Evolutionary conservation across 2,329 filamentous ascomycete genomes (phyloP), one percentile per base, ranked within the genome.

Genomic region (Boeremia exigua): DNA sequence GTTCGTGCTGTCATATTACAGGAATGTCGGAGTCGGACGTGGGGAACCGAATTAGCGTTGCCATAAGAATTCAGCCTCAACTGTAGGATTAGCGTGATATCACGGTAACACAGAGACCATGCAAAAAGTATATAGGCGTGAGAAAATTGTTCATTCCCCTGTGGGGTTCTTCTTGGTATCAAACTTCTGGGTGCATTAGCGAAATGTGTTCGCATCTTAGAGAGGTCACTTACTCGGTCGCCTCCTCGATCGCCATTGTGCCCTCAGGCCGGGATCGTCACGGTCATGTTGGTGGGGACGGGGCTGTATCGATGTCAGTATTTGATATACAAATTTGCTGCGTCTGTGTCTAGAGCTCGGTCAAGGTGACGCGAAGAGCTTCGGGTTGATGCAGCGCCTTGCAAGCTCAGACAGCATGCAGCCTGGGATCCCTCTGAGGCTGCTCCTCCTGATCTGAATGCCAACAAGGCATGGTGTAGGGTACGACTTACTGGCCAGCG

Each of bases 31-130:
- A 53, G 44, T 39, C 48, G 48, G 52, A 42, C 53, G 56, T 56
- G 56, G 56, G 56, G 56, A 59, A 59, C 56, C 56, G 56, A 56
- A 36, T 42, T 32, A 45, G 42, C 46, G 25, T 49, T 44, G 42
- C 42, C 32, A 30, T 54, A 29, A 30, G 45, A 12, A 12, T 43
- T 50, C 40, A 55, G 46, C 46, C 52, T 55, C 34, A 50, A 46
- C 2, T 14, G 42, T 27, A 23, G 15, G 40, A 38, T n/a, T 38
- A 43, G 38, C 47, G 25, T 37, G 11, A 43, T 38, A 30, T 43
- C 15, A 50, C 37, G n/a, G 25, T 23, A 30, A 4, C 14, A 8
- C 30, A 37, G 11, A 15, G 19, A n/a, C 7, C 15, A 37, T 19
- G 34, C 15, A 10, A 19, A 37, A 19, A 3, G 2, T 10, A 10